Conservation (phyloP, 2,329 filamentous ascomycete species). For the Pseudopithomyces chartarum region DNA sequence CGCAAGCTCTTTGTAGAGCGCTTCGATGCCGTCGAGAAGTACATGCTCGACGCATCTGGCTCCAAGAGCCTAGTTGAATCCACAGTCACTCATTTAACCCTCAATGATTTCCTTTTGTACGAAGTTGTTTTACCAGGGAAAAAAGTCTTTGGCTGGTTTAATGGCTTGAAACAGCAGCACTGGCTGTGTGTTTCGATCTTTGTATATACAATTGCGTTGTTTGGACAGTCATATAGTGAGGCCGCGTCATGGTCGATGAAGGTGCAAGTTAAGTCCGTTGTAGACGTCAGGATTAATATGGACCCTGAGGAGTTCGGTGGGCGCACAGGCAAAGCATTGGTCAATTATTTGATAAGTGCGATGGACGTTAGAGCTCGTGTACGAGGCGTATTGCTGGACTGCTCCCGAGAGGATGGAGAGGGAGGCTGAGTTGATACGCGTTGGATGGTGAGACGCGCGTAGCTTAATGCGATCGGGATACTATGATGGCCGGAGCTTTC, state of each 20-base stretch:
- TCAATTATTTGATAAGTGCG: no score
- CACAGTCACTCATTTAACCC: neutral
- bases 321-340: no score
- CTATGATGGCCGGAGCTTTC: neutral
- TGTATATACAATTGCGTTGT: neutral
- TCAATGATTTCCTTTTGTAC: neutral
- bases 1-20: no score
- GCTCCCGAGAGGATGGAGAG: neutral
- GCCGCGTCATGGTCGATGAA: neutral
- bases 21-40: no score
- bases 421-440: constrained; percentile 1
- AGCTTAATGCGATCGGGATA: constrained; percentile 1
- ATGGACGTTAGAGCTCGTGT: neutral
- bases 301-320: neutral
- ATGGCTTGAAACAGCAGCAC: neutral
- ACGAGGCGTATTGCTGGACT: neutral
- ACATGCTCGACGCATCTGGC: no score
- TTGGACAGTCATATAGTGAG: neutral
- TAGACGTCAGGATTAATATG: neutral
- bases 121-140: neutral
- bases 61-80: neutral
- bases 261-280: neutral
- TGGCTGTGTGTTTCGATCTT: neutral
- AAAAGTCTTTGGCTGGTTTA: neutral
- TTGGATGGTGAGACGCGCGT: constrained; percentile 10